These are phyloP conservation scores for Tricholoma terreum DNA, from an alignment of 768 basidiomycete genomes.

Conservation along the genomic window DNA sequence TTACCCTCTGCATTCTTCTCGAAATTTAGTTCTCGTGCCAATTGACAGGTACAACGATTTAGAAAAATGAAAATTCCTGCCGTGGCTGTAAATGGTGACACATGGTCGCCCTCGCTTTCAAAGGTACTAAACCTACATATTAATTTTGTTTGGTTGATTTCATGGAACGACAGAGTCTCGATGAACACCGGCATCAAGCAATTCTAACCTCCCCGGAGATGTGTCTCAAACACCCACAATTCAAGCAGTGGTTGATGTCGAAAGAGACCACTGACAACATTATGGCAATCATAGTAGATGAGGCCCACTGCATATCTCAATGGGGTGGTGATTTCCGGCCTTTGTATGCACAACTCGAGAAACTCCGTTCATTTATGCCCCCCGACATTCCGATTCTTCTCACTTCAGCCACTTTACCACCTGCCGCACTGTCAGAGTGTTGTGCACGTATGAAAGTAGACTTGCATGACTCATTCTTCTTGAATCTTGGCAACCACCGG, in stretches of 20 bases:
- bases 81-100: background rate
- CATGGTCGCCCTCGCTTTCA: background rate
- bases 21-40: no score
- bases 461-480: background rate
- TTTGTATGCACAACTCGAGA: background rate
- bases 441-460: background rate
- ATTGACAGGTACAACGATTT: no score
- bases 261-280: background rate
- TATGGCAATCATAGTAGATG: background rate
- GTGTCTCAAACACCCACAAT: no score
- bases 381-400: background rate
- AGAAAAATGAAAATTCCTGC: background rate
- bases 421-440: background rate
- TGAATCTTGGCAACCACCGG: background rate
- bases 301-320: no score
- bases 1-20: no score
- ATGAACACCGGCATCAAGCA: no score
- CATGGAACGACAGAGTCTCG: no score
- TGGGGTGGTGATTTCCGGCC: background rate
- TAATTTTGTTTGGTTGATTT: no score
- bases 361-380: background rate
- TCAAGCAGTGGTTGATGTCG: no score
- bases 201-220: no score
- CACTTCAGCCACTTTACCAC: background rate
- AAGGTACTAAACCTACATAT: no score